Evolutionary conservation across 352 stramenopile species (phyloP), one percentile per base, ranked within the genome.

Genomic region (Phytophthora quininea): DNA sequence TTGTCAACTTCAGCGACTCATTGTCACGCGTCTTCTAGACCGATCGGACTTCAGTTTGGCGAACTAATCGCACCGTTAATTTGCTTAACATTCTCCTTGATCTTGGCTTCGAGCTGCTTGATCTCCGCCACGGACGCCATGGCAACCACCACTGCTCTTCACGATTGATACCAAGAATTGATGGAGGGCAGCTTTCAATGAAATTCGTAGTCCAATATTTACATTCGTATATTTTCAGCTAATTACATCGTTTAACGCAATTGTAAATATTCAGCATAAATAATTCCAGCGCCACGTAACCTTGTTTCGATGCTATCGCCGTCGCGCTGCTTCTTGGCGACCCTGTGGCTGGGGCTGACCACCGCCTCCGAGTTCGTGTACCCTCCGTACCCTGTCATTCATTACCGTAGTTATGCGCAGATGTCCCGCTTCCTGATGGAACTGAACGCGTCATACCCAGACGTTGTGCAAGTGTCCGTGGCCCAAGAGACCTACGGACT

Each of bases 51-150:
- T 10, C 29, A 38, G 32, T 3, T 35, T 38, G 30, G 30, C 9
- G 49, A 12, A 42, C 33, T 50, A 15, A 11, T 54, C 59, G 32
- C 58, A 90, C 84, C 84, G 57, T 96, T 96, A 56, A 91, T 81
- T 65, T 94, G 82, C 74, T 91, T 91, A 49, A 93, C 83, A 74
- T 95, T 80, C 58, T 93, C 86, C 68, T 95, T 93, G 74, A 96
- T 90, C 65, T 84, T 86, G 37, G 82, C 85, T 62, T 96, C 88
- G 40, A 96, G 72, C 77, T 95, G 86, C 83, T 91, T 93, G 71
- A 93, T 90, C 77, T 90, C 80, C 56, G 76, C 79, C 35, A 73
- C 75, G 35, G 72, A 88, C 70, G 73, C 67, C 85, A 91, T 91
- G 40, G 31, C 80, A 24, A 0, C 40, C 40, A 62, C 30, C 37